Percentiles rank a stretch among this genome's conserved stretches.
Evolutionary conservation across 805 yeast species (phyloP).

Genomic region (Starmerella vitae): DNA sequence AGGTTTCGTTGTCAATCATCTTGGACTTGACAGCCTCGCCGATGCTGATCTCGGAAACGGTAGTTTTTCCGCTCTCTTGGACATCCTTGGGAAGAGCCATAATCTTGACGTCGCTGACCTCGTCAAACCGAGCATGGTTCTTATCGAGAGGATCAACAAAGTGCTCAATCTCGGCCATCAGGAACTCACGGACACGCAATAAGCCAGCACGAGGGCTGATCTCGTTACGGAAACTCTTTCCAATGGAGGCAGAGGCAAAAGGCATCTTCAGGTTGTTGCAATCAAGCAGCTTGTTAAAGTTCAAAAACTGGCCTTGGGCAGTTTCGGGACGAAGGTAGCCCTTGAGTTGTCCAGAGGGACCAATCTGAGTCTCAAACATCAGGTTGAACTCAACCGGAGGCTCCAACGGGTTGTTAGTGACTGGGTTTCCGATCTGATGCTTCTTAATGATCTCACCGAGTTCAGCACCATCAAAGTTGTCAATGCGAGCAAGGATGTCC

Average conservation of each 20-base stretch:
- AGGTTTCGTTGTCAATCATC: constrained; percentile 90
- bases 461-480: constrained; percentile 86
- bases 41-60: constrained; percentile 47
- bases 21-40: constrained; percentile 85
- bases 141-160: constrained; percentile 89
- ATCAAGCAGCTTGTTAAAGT: constrained; percentile 85
- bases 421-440: constrained; percentile 81
- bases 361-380: constrained; percentile 98
- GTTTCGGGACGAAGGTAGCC: constrained; percentile 98
- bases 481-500: constrained; percentile 71
- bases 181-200: constrained; percentile 93
- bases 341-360: constrained; percentile 92
- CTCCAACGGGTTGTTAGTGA: constrained; percentile 70
- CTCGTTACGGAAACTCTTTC: constrained; percentile 97
- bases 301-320: constrained; percentile 97
- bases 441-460: constrained; percentile 78
- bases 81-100: constrained; percentile 72
- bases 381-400: constrained; percentile 91
- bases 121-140: constrained; percentile 64
- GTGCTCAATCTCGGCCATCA: constrained; percentile 99
- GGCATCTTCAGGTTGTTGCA: constrained; percentile 96
- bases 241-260: constrained; percentile 97
- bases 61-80: constrained; percentile 76
- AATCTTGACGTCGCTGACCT: constrained; percentile 59
- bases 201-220: constrained; percentile 97